These are phyloP conservation scores for Pueraria montana DNA, from an alignment of 306 rosid genomes.

Conservation along the genomic window DNA sequence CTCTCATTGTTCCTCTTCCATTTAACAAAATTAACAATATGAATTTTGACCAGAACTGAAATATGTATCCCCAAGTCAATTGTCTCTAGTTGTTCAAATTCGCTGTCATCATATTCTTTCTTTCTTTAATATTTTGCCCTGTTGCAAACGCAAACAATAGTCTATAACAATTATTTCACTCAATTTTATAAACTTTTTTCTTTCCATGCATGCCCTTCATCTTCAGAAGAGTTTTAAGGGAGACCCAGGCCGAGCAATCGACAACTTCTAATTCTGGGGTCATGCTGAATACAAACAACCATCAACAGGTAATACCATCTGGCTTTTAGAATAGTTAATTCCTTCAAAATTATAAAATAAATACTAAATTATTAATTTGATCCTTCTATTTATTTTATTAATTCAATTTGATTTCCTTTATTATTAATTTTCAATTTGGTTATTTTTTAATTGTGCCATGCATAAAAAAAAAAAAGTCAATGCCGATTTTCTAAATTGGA, in stretches of 20 bases:
- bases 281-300: conserved; percentile 31
- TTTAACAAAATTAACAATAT: conserved; percentile 18
- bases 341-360: not conserved
- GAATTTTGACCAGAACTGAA: not conserved
- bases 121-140: conserved; percentile 18
- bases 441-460: too few relatives aligned
- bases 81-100: not conserved
- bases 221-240: conserved; percentile 33
- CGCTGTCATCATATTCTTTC: not conserved
- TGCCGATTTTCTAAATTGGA: too few relatives aligned
- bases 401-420: too few relatives aligned
- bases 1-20: not conserved
- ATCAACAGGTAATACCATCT: conserved; percentile 39
- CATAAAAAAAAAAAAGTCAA: too few relatives aligned
- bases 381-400: too few relatives aligned
- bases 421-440: too few relatives aligned
- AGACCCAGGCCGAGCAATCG: not conserved
- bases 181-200: not conserved
- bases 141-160: not conserved
- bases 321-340: conserved; percentile 2
- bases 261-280: conserved; percentile 12
- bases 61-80: not conserved
- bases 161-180: not conserved
- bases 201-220: not conserved
- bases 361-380: too few relatives aligned